phyloP scores from a whole-genome alignment of 140 eudicot species.

The Ambrosia hybrid region DNA sequence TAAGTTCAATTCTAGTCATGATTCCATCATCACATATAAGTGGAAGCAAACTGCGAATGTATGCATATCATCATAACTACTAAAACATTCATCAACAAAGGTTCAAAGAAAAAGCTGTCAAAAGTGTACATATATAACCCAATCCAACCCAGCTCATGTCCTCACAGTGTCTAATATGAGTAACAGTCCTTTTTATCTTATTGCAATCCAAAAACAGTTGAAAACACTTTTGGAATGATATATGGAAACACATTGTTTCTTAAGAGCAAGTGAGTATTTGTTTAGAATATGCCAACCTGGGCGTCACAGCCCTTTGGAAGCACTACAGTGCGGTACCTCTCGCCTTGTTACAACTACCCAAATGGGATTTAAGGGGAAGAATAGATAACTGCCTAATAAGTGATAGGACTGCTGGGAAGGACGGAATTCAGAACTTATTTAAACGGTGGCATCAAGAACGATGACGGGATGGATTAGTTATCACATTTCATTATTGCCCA shows the following conservation, averaged over 20 bases:
- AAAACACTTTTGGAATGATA: slow-evolving; percentile 31
- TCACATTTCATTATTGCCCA: slow-evolving; percentile 56
- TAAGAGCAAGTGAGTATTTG: neutral
- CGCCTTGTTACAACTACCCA: slow-evolving; percentile 64
- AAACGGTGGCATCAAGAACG: slow-evolving; percentile 57
- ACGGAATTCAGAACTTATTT: slow-evolving; percentile 50
- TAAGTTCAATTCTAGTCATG: too few species aligned
- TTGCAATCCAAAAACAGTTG: slow-evolving; percentile 47
- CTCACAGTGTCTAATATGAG: slow-evolving; percentile 19
- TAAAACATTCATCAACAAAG: too few species aligned
- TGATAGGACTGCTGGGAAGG: slow-evolving; percentile 62
- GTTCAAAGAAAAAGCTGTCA: too few species aligned
- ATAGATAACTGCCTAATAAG: slow-evolving; percentile 64
- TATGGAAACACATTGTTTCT: too few species aligned
- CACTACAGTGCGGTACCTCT: slow-evolving; percentile 37
- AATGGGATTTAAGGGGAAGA: slow-evolving; percentile 60
- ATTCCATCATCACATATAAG: too few species aligned
- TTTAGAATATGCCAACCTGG: too few species aligned
- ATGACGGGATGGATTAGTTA: too few species aligned
- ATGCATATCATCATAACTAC: too few species aligned
- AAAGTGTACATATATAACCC: too few species aligned
- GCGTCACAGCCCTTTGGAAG: too few species aligned
- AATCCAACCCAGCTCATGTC: too few species aligned
- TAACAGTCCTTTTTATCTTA: slow-evolving; percentile 47
- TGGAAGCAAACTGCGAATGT: too few species aligned